Base-by-base conservation (phyloP, 1,284 basidiomycete genomes). In the Psilocybe mexicana region DNA sequence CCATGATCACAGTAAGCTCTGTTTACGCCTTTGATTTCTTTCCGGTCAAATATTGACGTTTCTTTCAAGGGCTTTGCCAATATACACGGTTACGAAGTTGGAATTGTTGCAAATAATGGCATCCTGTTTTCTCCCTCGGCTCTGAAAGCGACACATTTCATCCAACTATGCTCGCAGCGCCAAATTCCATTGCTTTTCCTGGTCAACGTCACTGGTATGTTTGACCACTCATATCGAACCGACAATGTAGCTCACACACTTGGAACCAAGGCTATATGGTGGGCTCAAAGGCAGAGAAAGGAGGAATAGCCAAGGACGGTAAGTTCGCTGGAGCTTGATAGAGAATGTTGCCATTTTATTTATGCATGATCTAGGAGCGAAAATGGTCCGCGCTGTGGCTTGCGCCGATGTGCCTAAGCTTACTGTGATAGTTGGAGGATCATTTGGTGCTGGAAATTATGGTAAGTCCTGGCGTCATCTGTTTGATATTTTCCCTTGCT, bases 301-400 rank as follows among this genome's bases (percentile, higher is more conserved):
- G 92, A n/a, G 95, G 95, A 1, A 98, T 98, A 65, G 95, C 95
- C 12, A 97, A 97, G 75, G 94, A 98, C 70, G 95, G 95, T 76
- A 57, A 58, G 69, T 35, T 40, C 48, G 7, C 30, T 23, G n/a
- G 45, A 50, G 40, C 33, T 23, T 24, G 28, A n/a, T 47, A n/a
- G 40, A 28, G 30, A 14, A 46, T 12, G n/a, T 45, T 33, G 30
- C 8, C 4, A n/a, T 30, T 52, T 24, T 43, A 40, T 26, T 35
- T 78, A 76, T 33, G 14, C 5, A 11, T 25, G 30, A 33, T 33
- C 30, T 50, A 63, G 61, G 79, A 30, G 95, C 95, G 14, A 98
- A 98, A 82, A 96, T 98, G 93, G 95, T 98, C 59, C 86, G 95
- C 55, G 95, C 95, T 0, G 96, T 98, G 8, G 95, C 96, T 0